phyloP scores from a whole-genome alignment of 176 grass and related monocot species.

The Juncus inflexus region DNA sequence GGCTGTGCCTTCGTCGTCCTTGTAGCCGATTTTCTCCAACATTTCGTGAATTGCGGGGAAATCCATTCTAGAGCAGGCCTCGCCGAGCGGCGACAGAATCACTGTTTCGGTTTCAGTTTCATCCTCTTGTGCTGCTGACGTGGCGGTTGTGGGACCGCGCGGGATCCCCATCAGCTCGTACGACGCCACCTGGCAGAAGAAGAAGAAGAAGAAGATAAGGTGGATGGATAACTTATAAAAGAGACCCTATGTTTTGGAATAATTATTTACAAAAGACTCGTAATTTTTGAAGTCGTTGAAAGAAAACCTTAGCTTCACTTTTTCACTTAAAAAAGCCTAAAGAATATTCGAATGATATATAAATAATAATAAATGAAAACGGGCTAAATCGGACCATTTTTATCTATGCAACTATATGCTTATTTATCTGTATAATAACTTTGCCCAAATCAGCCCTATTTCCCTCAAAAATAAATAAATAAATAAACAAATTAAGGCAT shows the following conservation, averaged over 20 bases:
- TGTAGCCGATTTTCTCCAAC: constrained; percentile 65
- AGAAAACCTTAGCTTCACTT: too few species aligned
- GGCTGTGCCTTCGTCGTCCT: constrained; percentile 72
- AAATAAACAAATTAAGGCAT: too few species aligned
- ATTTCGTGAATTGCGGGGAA: constrained; percentile 81
- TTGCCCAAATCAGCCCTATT: background rate
- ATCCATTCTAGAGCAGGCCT: constrained; percentile 86
- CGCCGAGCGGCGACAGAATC: constrained; percentile 59
- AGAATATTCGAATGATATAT: background rate
- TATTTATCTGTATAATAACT: constrained; percentile 14
- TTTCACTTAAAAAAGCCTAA: too few species aligned
- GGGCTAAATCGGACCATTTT: background rate
- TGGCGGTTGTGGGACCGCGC: constrained; percentile 2
- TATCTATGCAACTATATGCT: background rate
- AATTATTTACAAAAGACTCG: too few species aligned
- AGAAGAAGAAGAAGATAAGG: background rate
- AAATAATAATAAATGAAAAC: background rate
- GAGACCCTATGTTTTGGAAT: too few species aligned
- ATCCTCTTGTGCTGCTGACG: constrained; percentile 31
- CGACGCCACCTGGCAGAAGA: constrained; percentile 62
- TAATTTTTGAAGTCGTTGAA: too few species aligned
- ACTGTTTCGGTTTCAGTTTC: background rate
- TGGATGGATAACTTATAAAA: too few species aligned
- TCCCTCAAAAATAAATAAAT: too few species aligned
- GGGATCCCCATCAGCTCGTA: constrained; percentile 49